phyloP scores from a whole-genome alignment of 768 basidiomycete genomes.

The Serendipita indica region DNA sequence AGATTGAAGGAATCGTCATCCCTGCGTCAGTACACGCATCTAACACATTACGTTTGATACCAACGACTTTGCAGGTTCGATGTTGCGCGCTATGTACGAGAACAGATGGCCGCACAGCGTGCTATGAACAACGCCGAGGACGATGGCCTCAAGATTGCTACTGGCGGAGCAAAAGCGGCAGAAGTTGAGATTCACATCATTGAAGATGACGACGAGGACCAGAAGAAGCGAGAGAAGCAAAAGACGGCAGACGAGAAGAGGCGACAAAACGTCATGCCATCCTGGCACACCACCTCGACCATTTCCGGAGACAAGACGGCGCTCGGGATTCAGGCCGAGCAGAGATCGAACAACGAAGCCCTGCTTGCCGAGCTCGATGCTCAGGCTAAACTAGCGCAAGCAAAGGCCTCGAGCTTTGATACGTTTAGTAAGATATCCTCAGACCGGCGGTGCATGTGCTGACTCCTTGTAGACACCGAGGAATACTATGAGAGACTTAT shows the following conservation, averaged over 20 bases:
- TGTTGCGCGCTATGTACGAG: conserved; percentile 67
- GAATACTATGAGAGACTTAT: conserved; percentile 13
- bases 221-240: conserved; percentile 54
- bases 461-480: conserved; percentile 3
- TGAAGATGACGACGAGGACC: conserved; percentile 79
- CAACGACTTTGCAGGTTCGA: conserved; percentile 43
- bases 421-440: neutral
- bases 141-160: conserved; percentile 53
- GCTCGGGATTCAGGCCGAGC: conserved; percentile 47
- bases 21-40: conserved; percentile 45
- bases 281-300: conserved; percentile 94
- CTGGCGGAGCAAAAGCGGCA: conserved; percentile 37
- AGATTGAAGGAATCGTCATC: conserved; percentile 74
- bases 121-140: conserved; percentile 32
- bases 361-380: neutral
- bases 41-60: neutral
- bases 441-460: neutral
- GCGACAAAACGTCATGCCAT: conserved; percentile 79
- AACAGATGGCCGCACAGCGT: conserved; percentile 40
- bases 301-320: conserved; percentile 86
- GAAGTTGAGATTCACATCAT: conserved; percentile 77
- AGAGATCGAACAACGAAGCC: neutral
- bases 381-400: neutral
- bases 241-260: conserved; percentile 65
- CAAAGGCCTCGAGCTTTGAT: neutral